A percentile compares a stretch with the other conserved stretches of the same genome.
These are phyloP conservation scores for Solanum pennellii DNA, from an alignment of 257 asterid species.

Conservation along the genomic window DNA sequence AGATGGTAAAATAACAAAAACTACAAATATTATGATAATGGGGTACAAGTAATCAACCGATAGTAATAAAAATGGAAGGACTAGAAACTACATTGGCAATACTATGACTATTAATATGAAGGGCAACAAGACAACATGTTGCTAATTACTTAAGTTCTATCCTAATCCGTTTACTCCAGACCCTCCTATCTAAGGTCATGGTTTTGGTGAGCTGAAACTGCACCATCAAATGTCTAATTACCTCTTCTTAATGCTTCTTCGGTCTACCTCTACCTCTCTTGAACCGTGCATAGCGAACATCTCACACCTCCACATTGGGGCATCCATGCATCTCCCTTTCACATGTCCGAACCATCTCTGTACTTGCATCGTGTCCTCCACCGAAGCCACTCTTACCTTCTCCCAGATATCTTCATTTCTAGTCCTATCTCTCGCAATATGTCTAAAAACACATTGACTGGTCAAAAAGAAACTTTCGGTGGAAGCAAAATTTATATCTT, in stretches of 20 bases:
- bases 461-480: not conserved
- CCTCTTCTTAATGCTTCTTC: not conserved
- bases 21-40: not conserved
- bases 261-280: not conserved
- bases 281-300: not conserved
- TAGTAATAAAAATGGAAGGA: not conserved
- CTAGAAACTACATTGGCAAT: not conserved
- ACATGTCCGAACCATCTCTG: not conserved
- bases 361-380: not conserved
- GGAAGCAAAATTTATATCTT: not conserved
- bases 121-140: not conserved
- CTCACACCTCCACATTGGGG: not conserved
- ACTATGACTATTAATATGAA: not conserved
- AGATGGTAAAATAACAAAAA: not conserved
- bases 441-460: not conserved
- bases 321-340: not conserved
- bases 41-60: not conserved
- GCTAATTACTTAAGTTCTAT: not conserved
- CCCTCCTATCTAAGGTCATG: not conserved
- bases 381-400: not conserved
- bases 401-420: not conserved
- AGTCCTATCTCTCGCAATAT: not conserved
- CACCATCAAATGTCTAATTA: not conserved
- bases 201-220: not conserved
- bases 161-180: not conserved